Evolutionary conservation across 2,329 filamentous ascomycete genomes (phyloP).

Genomic region (Aspergillus neotritici): DNA sequence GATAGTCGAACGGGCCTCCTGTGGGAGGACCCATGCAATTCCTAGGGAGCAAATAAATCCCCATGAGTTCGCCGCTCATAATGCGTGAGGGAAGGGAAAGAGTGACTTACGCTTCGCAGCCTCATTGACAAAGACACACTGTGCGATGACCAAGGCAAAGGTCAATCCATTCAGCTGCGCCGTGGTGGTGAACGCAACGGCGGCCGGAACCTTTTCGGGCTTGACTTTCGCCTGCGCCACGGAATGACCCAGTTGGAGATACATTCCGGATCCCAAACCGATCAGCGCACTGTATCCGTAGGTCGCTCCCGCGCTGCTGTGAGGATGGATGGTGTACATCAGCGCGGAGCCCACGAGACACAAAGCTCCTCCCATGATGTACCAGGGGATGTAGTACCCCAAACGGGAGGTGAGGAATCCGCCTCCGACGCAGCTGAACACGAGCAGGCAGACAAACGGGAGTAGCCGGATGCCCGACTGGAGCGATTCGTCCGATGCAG

Average conservation of each 20-base stretch:
- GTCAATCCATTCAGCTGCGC: slow-evolving; percentile 15
- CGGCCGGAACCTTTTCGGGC: slow-evolving; percentile 5
- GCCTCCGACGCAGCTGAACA: slow-evolving; percentile 5
- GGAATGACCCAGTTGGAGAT: slow-evolving; percentile 13
- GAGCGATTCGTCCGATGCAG: slow-evolving; percentile 33
- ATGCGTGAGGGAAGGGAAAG: neutral
- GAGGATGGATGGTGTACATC: slow-evolving; percentile 12
- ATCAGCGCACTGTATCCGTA: slow-evolving; percentile 17
- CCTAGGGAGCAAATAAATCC: neutral
- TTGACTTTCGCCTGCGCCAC: slow-evolving; percentile 17
- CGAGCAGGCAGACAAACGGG: slow-evolving; percentile 22
- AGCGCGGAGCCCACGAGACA: slow-evolving; percentile 10
- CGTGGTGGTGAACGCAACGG: slow-evolving; percentile 12
- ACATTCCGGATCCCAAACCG: slow-evolving; percentile 15
- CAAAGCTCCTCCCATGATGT: slow-evolving; percentile 11
- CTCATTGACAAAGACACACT: slow-evolving; percentile 13
- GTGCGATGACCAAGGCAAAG: slow-evolving; percentile 15
- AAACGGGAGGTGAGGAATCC: slow-evolving; percentile 9
- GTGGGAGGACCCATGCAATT: slow-evolving; percentile 3
- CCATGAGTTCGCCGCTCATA: neutral
- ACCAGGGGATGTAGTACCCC: slow-evolving; percentile 18
- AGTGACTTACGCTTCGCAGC: slow-evolving; percentile 1
- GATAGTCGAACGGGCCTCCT: neutral
- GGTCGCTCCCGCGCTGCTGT: slow-evolving; percentile 1
- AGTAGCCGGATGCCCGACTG: slow-evolving; percentile 26